A percentile compares a stretch with the other conserved stretches of the same genome.
phyloP scores from a whole-genome alignment of 768 basidiomycete species.

The Cantharellus anzutake region DNA sequence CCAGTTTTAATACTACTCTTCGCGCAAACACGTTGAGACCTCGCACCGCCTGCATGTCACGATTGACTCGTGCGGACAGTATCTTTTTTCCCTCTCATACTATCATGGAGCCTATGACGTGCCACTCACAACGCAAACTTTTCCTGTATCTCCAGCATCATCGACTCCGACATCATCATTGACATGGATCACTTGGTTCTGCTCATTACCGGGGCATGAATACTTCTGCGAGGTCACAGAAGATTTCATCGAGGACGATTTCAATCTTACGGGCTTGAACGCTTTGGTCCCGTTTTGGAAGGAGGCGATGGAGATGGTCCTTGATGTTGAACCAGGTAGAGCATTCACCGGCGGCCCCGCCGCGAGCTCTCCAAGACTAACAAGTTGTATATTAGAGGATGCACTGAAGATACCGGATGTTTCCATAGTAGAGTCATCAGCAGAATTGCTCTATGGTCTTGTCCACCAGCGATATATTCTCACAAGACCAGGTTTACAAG shows the following conservation, averaged over 20 bases:
- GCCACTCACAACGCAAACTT: not conserved
- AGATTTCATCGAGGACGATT: conserved; percentile 99
- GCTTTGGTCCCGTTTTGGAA: conserved; percentile 98
- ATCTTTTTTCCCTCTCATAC: not conserved
- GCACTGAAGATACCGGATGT: conserved; percentile 93
- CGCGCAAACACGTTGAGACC: not conserved
- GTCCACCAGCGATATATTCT: conserved; percentile 97
- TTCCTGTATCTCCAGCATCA: conserved; percentile 32
- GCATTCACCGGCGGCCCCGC: conserved; percentile 1
- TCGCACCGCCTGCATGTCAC: not conserved
- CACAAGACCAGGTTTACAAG: conserved; percentile 80
- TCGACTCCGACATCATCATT: conserved; percentile 81
- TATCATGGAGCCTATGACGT: not conserved
- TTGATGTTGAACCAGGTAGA: conserved; percentile 93
- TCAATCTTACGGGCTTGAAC: conserved; percentile 93
- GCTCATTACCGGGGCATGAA: conserved; percentile 85
- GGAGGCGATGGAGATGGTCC: conserved; percentile 99
- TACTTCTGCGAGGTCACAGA: conserved; percentile 97
- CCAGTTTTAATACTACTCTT: not conserved
- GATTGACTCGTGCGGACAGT: not conserved
- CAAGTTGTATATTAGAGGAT: conserved; percentile 35
- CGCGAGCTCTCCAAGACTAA: not conserved
- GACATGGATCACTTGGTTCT: conserved; percentile 96
- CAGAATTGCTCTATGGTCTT: conserved; percentile 91
- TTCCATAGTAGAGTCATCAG: conserved; percentile 93